Conservation (phyloP, 805 yeast species). For the Naumovozyma dairenensis region DNA sequence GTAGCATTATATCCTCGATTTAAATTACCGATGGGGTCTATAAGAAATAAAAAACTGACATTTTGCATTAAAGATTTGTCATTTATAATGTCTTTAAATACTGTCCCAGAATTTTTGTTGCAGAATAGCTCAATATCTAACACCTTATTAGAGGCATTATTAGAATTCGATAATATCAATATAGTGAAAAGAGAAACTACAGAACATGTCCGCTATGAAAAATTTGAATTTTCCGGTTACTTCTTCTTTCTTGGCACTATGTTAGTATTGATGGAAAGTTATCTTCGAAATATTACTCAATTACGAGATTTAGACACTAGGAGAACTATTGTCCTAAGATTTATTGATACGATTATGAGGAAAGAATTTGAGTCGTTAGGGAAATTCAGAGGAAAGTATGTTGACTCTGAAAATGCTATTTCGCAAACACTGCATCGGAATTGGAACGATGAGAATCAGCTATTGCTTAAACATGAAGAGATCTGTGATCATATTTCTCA, state of each 20-base stretch:
- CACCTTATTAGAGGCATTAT: conserved; percentile 19
- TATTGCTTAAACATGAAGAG: conserved; percentile 13
- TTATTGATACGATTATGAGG: conserved; percentile 11
- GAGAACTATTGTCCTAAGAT: conserved; percentile 9
- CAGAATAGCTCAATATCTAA: conserved; percentile 10
- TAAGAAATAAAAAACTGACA: conserved; percentile 24
- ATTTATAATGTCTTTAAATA: conserved; percentile 62
- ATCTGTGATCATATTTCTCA: conserved; percentile 18
- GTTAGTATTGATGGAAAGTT: conserved; percentile 25
- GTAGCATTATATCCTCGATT: conserved; percentile 18
- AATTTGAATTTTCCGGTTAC: conserved; percentile 53
- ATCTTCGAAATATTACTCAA: conserved; percentile 21
- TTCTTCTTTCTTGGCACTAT: conserved; percentile 26
- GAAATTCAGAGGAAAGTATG: conserved; percentile 8
- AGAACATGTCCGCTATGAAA: conserved; percentile 85
- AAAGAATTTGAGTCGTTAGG: conserved; percentile 16
- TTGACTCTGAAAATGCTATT: background rate
- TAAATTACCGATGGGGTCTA: conserved; percentile 21
- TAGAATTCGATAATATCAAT: conserved; percentile 36
- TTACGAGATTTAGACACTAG: conserved; percentile 15
- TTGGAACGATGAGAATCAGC: too few relatives aligned
- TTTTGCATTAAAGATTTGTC: conserved; percentile 43
- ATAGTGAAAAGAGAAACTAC: conserved; percentile 63
- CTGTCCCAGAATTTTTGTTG: conserved; percentile 35
- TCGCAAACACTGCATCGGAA: too few relatives aligned